Evolutionary conservation across 441 rosid species (phyloP).

Genomic region (Croton laevigatus): DNA sequence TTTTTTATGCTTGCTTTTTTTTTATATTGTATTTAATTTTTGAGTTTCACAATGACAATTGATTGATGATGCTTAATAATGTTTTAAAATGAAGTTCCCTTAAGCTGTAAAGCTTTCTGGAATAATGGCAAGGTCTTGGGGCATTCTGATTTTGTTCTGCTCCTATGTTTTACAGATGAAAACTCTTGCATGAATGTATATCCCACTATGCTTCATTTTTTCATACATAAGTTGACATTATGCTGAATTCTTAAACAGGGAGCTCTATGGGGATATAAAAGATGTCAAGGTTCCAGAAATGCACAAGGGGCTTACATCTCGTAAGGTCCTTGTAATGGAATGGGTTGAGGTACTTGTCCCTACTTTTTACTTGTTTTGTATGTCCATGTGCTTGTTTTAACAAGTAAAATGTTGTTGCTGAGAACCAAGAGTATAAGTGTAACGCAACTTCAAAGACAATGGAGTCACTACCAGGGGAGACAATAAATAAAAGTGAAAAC

Average conservation of each 20-base stretch:
- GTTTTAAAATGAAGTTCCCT: background rate
- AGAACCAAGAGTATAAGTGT: too few species aligned
- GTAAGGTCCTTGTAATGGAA: constrained; percentile 87
- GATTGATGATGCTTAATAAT: background rate
- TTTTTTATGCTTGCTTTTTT: background rate
- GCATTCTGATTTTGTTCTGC: background rate
- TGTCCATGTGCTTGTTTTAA: background rate
- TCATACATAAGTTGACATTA: background rate
- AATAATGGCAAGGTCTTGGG: background rate
- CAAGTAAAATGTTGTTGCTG: background rate
- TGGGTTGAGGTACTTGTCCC: constrained; percentile 82
- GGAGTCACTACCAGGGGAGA: background rate
- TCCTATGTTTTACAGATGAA: background rate
- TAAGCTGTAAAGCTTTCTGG: background rate
- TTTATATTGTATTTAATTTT: background rate
- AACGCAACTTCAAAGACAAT: background rate
- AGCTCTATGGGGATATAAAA: constrained; percentile 67
- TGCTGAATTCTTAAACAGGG: constrained; percentile 43
- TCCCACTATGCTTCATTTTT: background rate
- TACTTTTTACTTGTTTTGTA: background rate
- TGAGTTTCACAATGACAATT: background rate
- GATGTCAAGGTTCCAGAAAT: constrained; percentile 89
- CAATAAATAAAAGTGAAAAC: background rate
- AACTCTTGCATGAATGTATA: background rate
- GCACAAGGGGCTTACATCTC: constrained; percentile 74